phyloP scores from a whole-genome alignment of 352 stramenopile species.

The Globisporangium middletonii region DNA sequence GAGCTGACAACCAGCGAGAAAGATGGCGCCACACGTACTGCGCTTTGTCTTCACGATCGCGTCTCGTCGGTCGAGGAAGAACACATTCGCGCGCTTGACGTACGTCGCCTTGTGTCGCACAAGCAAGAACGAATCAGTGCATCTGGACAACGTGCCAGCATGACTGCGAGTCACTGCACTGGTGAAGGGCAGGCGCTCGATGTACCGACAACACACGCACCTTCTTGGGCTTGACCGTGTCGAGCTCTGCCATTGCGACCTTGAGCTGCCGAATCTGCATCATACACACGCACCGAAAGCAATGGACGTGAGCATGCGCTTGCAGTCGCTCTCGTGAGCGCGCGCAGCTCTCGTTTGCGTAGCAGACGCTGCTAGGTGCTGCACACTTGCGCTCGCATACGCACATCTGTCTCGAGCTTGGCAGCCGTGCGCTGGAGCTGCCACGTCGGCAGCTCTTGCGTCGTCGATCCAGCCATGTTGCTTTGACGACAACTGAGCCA shows the following conservation, averaged over 20 bases:
- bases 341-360: no score
- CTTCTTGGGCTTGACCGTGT: constrained; percentile 64
- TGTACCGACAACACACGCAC: constrained; percentile 16
- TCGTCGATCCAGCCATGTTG: neutral
- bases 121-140: neutral
- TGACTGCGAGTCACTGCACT: neutral
- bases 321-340: no score
- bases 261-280: constrained; percentile 71
- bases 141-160: neutral
- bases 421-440: constrained; percentile 32
- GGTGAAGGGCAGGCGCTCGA: neutral
- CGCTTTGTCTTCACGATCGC: constrained; percentile 63
- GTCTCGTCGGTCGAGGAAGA: constrained; percentile 68
- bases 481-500: neutral
- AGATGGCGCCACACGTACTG: constrained; percentile 21
- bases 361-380: neutral
- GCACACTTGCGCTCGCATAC: neutral
- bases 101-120: constrained; percentile 41
- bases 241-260: constrained; percentile 65
- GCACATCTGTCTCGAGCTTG: constrained; percentile 17
- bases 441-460: constrained; percentile 20
- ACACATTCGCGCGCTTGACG: constrained; percentile 62
- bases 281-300: neutral
- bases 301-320: neutral
- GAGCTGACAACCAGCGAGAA: neutral